A percentile compares a stretch with the other conserved stretches of the same genome.
Conservation (phyloP, 495 filamentous ascomycete species). For the Evernia prunastri region DNA sequence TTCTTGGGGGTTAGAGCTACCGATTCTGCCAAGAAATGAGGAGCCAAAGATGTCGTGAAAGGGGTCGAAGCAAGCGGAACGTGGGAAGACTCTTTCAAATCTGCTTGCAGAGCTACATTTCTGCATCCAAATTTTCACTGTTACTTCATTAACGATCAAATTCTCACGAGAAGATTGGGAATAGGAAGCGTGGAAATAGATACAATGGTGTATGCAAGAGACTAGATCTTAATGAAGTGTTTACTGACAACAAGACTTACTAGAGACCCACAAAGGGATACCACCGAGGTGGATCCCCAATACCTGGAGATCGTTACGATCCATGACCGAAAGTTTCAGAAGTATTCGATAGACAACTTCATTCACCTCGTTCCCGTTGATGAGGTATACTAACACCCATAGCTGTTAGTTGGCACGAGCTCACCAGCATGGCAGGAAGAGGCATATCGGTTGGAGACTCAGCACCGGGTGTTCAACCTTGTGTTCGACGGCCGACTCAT, state of each 20-base stretch:
- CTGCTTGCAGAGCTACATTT: not conserved
- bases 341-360: slow-evolving; percentile 62
- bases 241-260: slow-evolving; percentile 3
- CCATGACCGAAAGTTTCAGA: slow-evolving; percentile 65
- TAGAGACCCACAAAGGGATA: slow-evolving; percentile 47
- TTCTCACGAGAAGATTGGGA: not conserved
- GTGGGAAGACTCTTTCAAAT: not conserved
- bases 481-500: slow-evolving; percentile 72
- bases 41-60: not conserved
- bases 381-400: slow-evolving; percentile 51
- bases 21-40: slow-evolving; percentile 7
- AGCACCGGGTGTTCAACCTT: slow-evolving; percentile 63
- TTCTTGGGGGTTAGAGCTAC: slow-evolving; percentile 2
- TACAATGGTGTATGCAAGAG: not conserved
- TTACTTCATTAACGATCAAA: not conserved
- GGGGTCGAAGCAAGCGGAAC: slow-evolving; percentile 4
- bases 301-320: slow-evolving; percentile 59
- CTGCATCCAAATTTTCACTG: not conserved
- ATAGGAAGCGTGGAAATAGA: not conserved
- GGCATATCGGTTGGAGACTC: slow-evolving; percentile 62
- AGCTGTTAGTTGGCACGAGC: slow-evolving; percentile 10
- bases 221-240: too few relatives aligned
- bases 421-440: slow-evolving; percentile 56
- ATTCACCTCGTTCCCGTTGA: slow-evolving; percentile 80
- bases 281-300: slow-evolving; percentile 50